These are phyloP conservation scores for Miamiensis avidus DNA, from an alignment of 169 alveolate species.

Conservation along the genomic window DNA sequence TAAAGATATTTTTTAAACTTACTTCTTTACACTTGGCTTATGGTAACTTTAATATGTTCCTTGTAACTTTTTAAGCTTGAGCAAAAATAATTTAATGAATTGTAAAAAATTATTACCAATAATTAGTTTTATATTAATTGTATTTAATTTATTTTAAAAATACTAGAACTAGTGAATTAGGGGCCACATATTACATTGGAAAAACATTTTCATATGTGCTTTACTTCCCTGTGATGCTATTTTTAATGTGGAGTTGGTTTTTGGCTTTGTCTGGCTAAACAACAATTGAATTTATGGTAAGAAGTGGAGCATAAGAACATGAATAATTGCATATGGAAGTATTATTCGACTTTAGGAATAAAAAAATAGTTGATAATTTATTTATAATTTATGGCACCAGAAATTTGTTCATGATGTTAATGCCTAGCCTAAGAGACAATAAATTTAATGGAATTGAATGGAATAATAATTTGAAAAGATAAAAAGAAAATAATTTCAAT, in stretches of 20 bases:
- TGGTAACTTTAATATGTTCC: neutral
- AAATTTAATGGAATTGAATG: neutral
- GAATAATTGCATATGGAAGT: neutral
- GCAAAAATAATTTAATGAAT: too few species aligned
- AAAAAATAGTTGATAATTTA: too few species aligned
- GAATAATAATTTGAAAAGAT: neutral
- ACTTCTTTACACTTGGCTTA: constrained; percentile 36
- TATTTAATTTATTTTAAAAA: too few species aligned
- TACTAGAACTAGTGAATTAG: neutral
- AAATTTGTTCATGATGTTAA: too few species aligned
- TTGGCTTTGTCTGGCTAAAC: neutral
- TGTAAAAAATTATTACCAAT: neutral
- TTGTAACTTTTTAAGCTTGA: neutral
- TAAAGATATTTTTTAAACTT: constrained; percentile 53
- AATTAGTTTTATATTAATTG: too few species aligned
- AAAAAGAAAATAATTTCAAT: too few species aligned
- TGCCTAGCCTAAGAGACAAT: neutral
- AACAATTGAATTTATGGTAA: neutral
- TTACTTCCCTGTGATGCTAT: neutral
- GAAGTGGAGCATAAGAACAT: neutral
- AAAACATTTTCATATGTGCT: too few species aligned
- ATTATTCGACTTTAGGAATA: neutral
- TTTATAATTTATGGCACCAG: neutral
- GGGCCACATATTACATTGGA: neutral
- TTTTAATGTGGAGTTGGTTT: neutral